These are phyloP conservation scores for Thelonectria rubi DNA, from an alignment of 2,329 filamentous ascomycete species.

Conservation along the genomic window DNA sequence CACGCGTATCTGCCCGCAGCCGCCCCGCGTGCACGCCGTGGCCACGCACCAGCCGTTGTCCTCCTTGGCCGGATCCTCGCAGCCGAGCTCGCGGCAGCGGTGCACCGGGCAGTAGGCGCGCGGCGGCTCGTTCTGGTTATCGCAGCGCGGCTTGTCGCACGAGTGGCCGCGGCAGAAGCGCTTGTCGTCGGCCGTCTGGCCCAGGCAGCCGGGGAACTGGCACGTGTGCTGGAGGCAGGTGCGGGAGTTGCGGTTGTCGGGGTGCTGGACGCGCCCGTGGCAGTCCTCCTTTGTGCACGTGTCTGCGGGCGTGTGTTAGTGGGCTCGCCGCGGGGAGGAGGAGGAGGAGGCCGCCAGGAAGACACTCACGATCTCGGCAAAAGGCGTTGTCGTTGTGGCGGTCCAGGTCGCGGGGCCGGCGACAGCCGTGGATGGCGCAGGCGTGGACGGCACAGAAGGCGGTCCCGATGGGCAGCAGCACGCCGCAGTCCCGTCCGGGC, in stretches of 20 bases:
- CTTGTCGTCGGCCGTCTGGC: background rate
- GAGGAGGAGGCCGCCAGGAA: too few species aligned
- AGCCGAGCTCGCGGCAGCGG: conserved; percentile 11
- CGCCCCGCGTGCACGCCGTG: conserved; percentile 8
- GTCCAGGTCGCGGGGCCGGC: conserved; percentile 13
- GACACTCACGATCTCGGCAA: conserved; percentile 32
- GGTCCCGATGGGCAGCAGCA: conserved; percentile 13
- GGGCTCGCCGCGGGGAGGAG: too few species aligned
- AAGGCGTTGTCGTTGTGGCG: conserved; percentile 3
- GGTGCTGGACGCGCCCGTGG: background rate
- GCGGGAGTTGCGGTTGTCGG: conserved; percentile 6
- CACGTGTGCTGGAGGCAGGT: conserved; percentile 28
- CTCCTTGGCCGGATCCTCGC: conserved; percentile 3
- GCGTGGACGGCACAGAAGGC: background rate
- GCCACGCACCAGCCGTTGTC: conserved; percentile 17
- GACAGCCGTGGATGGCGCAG: conserved; percentile 3
- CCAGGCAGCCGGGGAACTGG: conserved; percentile 1
- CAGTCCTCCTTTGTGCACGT: conserved; percentile 22
- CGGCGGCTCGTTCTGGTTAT: background rate
- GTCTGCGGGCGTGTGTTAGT: conserved; percentile 30
- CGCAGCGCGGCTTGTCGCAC: conserved; percentile 11
- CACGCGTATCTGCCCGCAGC: conserved; percentile 9
- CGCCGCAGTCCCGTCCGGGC: conserved; percentile 11
- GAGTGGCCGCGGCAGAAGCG: conserved; percentile 14
- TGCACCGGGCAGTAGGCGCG: conserved; percentile 12